Conservation (phyloP, 2,329 filamentous ascomycete species). For the Thelonectria blattea region DNA sequence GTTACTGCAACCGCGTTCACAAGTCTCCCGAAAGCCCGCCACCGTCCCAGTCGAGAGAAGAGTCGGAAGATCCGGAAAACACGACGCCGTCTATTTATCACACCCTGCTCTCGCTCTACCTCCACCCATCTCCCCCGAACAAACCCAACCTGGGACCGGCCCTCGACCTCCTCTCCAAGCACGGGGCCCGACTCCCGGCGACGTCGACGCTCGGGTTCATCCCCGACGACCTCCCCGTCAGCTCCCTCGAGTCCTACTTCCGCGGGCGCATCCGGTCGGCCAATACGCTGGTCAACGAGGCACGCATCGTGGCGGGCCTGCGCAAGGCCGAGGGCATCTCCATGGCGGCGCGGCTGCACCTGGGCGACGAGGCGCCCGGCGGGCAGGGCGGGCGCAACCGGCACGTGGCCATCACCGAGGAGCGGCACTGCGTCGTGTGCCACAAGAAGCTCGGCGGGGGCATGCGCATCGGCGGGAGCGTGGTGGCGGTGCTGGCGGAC, state of each 20-base stretch:
- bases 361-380: slow-evolving; percentile 69
- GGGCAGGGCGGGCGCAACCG: slow-evolving; percentile 61
- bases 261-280: slow-evolving; percentile 85
- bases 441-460: slow-evolving; percentile 86
- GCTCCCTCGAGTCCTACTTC: slow-evolving; percentile 88
- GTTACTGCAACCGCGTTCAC: slow-evolving; percentile 89
- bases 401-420: slow-evolving; percentile 83
- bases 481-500: slow-evolving; percentile 88
- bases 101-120: slow-evolving; percentile 85
- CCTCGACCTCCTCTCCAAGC: slow-evolving; percentile 84
- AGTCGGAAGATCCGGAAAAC: slow-evolving; percentile 52
- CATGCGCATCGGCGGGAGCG: slow-evolving; percentile 88
- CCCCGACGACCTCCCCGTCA: slow-evolving; percentile 77
- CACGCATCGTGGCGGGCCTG: slow-evolving; percentile 76
- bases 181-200: slow-evolving; percentile 89
- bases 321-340: slow-evolving; percentile 80
- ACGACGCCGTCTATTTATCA: slow-evolving; percentile 84
- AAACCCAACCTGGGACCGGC: slow-evolving; percentile 78
- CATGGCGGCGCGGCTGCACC: slow-evolving; percentile 72
- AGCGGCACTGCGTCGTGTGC: slow-evolving; percentile 89
- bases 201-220: slow-evolving; percentile 86
- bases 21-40: slow-evolving; percentile 58
- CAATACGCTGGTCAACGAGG: slow-evolving; percentile 81
- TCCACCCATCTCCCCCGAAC: slow-evolving; percentile 78
- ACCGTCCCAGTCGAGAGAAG: slow-evolving; percentile 43